Conservation (phyloP, 1,284 basidiomycete genomes). For the Malassezia furfur region DNA sequence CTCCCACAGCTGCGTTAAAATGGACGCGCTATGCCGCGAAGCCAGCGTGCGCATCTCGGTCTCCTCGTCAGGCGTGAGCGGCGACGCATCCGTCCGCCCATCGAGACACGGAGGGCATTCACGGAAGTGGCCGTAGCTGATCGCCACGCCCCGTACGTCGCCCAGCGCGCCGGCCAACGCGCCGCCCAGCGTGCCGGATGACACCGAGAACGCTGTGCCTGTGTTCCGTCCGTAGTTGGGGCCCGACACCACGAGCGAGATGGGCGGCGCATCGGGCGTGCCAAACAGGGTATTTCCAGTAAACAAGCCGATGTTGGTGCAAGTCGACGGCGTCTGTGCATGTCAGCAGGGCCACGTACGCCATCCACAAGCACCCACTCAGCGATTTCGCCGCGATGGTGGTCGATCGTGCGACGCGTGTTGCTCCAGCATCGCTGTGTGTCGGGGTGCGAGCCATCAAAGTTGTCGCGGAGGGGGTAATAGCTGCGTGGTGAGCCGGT, state of each 20-base stretch:
- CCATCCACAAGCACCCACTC: conserved; percentile 46
- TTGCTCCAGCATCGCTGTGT: conserved; percentile 34
- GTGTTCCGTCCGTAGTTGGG: conserved; percentile 47
- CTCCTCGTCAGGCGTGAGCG: conserved; percentile 16
- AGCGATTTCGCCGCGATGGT: conserved; percentile 30
- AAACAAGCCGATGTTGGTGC: conserved; percentile 41
- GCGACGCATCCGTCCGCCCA: conserved; percentile 17
- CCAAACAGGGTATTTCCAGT: conserved; percentile 29
- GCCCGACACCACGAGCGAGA: conserved; percentile 42
- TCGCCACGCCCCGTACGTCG: conserved; percentile 29
- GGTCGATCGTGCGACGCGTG: conserved; percentile 25
- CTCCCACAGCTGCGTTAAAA: conserved; percentile 30
- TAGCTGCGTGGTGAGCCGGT: conserved; percentile 20
- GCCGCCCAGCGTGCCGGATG: conserved; percentile 43
- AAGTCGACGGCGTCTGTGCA: conserved; percentile 35
- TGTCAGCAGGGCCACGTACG: conserved; percentile 11
- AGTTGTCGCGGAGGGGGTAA: conserved; percentile 37
- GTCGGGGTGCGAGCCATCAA: conserved; percentile 24
- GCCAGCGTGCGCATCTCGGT: conserved; percentile 19
- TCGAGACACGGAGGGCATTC: conserved; percentile 25
- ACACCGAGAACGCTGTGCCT: conserved; percentile 41
- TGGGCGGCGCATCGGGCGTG: conserved; percentile 13
- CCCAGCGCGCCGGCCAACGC: conserved; percentile 36
- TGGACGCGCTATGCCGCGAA: conserved; percentile 18
- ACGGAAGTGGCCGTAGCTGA: conserved; percentile 42